phyloP scores from a whole-genome alignment of 1,284 basidiomycete genomes.

The Rhodotorula mucilaginosa region DNA sequence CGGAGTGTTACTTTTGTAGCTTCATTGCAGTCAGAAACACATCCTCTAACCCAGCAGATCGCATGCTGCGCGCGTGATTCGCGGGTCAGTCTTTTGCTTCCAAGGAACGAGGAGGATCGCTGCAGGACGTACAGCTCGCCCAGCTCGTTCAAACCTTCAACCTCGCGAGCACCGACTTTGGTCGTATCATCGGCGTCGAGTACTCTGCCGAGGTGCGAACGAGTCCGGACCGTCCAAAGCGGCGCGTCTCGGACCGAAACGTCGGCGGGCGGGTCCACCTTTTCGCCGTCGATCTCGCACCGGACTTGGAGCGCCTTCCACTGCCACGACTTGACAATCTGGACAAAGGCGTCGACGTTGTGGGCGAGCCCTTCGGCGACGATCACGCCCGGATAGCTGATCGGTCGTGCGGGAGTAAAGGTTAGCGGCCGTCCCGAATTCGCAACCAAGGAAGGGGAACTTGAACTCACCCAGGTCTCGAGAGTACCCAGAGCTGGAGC shows the following conservation, averaged over 20 bases:
- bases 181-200: constrained; percentile 1
- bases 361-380: constrained; percentile 25
- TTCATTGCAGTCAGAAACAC: constrained; percentile 36
- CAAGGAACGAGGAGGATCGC: background rate
- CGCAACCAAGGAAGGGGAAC: background rate
- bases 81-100: background rate
- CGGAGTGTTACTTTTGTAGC: constrained; percentile 13
- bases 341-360: constrained; percentile 34
- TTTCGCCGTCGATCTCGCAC: constrained; percentile 19
- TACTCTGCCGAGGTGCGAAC: constrained; percentile 18
- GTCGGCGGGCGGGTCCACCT: background rate
- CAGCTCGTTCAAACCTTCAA: constrained; percentile 33
- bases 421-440: background rate
- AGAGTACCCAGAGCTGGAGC: constrained; percentile 22
- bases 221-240: constrained; percentile 19
- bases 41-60: constrained; percentile 17
- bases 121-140: constrained; percentile 29
- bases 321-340: constrained; percentile 31
- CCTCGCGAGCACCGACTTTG: constrained; percentile 29
- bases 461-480: constrained; percentile 30
- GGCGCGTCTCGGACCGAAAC: constrained; percentile 1
- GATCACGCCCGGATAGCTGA: constrained; percentile 37
- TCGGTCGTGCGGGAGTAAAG: too few relatives aligned
- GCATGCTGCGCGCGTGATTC: constrained; percentile 19
- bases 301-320: constrained; percentile 41